Conservation (phyloP, 495 filamentous ascomycete genomes). For the Daldinia concentrica region DNA sequence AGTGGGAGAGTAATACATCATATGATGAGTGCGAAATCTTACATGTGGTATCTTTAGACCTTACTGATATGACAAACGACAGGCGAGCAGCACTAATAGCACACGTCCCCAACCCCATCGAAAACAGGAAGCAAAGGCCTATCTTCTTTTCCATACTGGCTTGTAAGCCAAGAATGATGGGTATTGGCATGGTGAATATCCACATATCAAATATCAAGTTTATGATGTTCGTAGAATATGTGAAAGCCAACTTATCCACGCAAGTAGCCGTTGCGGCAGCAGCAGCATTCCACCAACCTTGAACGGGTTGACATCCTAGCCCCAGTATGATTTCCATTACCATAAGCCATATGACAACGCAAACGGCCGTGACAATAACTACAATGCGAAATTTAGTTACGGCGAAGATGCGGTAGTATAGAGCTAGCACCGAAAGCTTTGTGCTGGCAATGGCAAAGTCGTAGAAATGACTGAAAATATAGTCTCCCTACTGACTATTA, state of each 20-base stretch:
- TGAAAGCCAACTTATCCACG: constrained; percentile 47
- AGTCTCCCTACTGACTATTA: constrained; percentile 36
- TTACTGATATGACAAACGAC: constrained; percentile 52
- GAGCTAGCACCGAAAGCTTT: constrained; percentile 45
- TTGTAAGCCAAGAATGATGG: constrained; percentile 47
- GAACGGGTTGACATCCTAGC: constrained; percentile 48
- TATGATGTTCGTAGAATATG: constrained; percentile 51
- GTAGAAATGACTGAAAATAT: constrained; percentile 48
- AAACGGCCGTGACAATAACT: constrained; percentile 23
- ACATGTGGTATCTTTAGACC: constrained; percentile 55
- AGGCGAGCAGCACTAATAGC: constrained; percentile 52
- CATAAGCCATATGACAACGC: constrained; percentile 39
- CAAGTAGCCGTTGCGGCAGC: constrained; percentile 41
- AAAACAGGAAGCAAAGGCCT: constrained; percentile 54
- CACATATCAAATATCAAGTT: constrained; percentile 52
- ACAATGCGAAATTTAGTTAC: constrained; percentile 27
- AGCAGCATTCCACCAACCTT: constrained; percentile 46
- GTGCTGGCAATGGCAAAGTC: constrained; percentile 44
- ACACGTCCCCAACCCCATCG: constrained; percentile 54
- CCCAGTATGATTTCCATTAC: constrained; percentile 44
- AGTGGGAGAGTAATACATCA: not conserved
- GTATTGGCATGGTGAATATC: constrained; percentile 53
- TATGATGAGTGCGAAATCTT: constrained; percentile 8
- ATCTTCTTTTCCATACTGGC: constrained; percentile 47
- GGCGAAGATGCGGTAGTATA: constrained; percentile 44